Conservation (phyloP, 257 asterid species). For the Primulina huaijiensis region DNA sequence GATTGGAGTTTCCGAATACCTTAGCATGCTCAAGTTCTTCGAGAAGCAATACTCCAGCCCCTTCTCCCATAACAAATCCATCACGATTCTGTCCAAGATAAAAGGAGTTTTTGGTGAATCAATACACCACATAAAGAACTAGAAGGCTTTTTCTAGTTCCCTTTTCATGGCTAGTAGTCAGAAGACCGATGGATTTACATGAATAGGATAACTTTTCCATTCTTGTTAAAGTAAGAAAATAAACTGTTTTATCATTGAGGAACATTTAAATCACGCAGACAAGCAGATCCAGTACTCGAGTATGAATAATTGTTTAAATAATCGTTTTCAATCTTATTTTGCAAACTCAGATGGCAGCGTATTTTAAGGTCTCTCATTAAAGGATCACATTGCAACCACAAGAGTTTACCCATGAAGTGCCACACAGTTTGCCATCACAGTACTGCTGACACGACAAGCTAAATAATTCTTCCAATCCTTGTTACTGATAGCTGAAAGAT, state of each 20-base stretch:
- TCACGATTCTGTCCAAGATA: slow-evolving; percentile 70
- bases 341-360: background rate
- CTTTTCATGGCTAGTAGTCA: slow-evolving; percentile 10
- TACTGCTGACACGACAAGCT: background rate
- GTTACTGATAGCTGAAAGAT: background rate
- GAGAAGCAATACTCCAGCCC: slow-evolving; percentile 86
- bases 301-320: background rate
- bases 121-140: slow-evolving; percentile 9
- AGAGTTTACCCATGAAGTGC: background rate
- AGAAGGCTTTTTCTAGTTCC: slow-evolving; percentile 10
- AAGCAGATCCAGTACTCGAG: background rate
- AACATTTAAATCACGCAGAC: background rate
- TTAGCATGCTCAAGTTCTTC: slow-evolving; percentile 97
- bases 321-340: background rate
- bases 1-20: slow-evolving; percentile 37
- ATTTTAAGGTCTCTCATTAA: background rate
- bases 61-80: slow-evolving; percentile 99
- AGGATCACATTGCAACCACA: slow-evolving; percentile 19
- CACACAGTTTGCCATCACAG: background rate
- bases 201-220: background rate
- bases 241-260: background rate
- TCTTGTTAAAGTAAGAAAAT: background rate
- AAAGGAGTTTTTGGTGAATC: slow-evolving; percentile 9
- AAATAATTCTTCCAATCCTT: slow-evolving; percentile 1
- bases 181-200: background rate